These are phyloP conservation scores for Violaceomyces palustris DNA, from an alignment of 1,284 basidiomycete genomes.

Conservation along the genomic window DNA sequence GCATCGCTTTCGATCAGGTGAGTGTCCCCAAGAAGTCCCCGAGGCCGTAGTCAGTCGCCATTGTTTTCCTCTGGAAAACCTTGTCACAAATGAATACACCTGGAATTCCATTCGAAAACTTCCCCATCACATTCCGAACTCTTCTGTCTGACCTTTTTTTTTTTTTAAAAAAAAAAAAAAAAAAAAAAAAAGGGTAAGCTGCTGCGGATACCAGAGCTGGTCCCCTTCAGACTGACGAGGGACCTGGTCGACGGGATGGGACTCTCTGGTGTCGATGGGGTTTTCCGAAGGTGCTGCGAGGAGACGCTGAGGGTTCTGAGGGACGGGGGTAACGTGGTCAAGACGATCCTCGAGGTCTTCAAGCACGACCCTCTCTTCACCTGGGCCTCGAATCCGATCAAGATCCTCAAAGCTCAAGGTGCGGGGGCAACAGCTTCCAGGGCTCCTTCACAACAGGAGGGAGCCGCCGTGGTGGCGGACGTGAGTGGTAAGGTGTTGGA, in stretches of 20 bases:
- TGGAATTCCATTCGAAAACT: too few species aligned
- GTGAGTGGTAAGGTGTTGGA: too few species aligned
- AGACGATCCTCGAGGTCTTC: conserved; percentile 95
- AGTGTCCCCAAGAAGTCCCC: too few species aligned
- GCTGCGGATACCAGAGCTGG: conserved; percentile 75
- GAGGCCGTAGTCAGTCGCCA: too few species aligned
- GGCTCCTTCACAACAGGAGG: too few species aligned
- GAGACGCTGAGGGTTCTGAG: conserved; percentile 87
- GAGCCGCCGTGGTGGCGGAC: too few species aligned
- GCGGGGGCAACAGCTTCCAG: conserved; percentile 5
- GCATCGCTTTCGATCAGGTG: conserved; percentile 82
- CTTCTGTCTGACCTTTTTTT: background rate
- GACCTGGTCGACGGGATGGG: conserved; percentile 94
- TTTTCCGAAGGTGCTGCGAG: conserved; percentile 89
- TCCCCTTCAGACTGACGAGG: conserved; percentile 89
- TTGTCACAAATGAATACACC: too few species aligned
- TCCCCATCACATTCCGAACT: too few species aligned
- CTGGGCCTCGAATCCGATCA: conserved; percentile 59
- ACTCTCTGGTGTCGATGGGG: conserved; percentile 80
- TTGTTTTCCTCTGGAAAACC: too few species aligned
- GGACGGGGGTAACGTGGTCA: conserved; percentile 75
- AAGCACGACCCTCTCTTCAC: conserved; percentile 90
- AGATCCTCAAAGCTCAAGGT: conserved; percentile 31
- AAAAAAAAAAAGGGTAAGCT: conserved; percentile 79
- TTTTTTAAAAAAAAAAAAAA: too few species aligned